Percentiles rank a stretch among this genome's conserved stretches.
Evolutionary conservation across 1,284 basidiomycete species (phyloP).

Genomic region (Inonotus obliquus): DNA sequence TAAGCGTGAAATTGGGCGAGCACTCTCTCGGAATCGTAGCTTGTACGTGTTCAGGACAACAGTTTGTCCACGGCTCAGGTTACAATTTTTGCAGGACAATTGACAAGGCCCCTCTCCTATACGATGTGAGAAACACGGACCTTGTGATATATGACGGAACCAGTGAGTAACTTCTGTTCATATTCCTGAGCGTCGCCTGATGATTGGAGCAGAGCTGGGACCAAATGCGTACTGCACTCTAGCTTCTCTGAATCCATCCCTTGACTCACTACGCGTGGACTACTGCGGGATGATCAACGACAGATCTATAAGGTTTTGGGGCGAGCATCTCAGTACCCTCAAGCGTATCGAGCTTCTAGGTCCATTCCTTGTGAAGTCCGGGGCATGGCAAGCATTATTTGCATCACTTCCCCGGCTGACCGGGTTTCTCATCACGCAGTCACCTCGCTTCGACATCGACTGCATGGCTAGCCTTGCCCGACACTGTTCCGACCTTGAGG

Average conservation of each 20-base stretch:
- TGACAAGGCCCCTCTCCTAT: slow-evolving; percentile 81
- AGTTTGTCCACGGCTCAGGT: background rate
- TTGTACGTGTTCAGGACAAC: slow-evolving; percentile 51
- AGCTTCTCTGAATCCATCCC: slow-evolving; percentile 74
- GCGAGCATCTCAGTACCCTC: slow-evolving; percentile 60
- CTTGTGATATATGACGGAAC: slow-evolving; percentile 90
- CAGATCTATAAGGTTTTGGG: slow-evolving; percentile 61
- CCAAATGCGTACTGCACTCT: slow-evolving; percentile 66
- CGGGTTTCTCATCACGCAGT: slow-evolving; percentile 79
- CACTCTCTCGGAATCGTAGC: slow-evolving; percentile 82
- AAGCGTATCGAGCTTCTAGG: slow-evolving; percentile 79
- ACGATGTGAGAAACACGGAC: slow-evolving; percentile 63
- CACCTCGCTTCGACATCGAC: slow-evolving; percentile 80
- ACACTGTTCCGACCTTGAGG: slow-evolving; percentile 57
- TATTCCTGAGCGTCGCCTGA: background rate
- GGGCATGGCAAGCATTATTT: slow-evolving; percentile 79
- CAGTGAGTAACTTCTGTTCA: slow-evolving; percentile 43
- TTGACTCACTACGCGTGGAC: slow-evolving; percentile 74
- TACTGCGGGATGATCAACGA: slow-evolving; percentile 86
- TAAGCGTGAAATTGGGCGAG: slow-evolving; percentile 78
- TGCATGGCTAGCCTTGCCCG: slow-evolving; percentile 63
- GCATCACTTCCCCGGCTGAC: slow-evolving; percentile 54
- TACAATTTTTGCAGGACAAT: slow-evolving; percentile 44
- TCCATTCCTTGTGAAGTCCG: slow-evolving; percentile 79
- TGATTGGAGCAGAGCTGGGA: slow-evolving; percentile 50